These are phyloP conservation scores for Andrographis paniculata DNA, from an alignment of 305 asterid species.

Conservation along the genomic window DNA sequence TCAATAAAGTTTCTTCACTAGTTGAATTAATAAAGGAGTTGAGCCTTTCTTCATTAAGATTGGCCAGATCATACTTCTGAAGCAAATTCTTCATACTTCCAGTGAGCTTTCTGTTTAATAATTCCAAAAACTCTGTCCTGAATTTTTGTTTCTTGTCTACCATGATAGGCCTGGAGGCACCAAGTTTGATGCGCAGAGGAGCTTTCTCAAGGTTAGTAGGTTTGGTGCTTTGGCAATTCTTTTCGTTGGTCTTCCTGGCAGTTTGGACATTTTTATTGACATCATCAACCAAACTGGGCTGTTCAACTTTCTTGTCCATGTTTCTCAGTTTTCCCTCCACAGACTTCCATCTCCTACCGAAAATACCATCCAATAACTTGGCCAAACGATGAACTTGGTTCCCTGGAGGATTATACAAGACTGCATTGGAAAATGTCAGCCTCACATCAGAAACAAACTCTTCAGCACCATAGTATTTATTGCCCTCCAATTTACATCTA, in stretches of 20 bases:
- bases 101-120: conserved; percentile 24
- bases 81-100: conserved; percentile 24
- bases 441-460: conserved; percentile 67
- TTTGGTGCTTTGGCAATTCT: conserved; percentile 12
- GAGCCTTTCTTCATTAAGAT: conserved; percentile 18
- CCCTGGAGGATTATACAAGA: conserved; percentile 51
- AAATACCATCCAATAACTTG: conserved; percentile 30
- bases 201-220: conserved; percentile 19
- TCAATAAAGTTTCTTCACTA: conserved; percentile 30
- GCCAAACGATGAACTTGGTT: conserved; percentile 42
- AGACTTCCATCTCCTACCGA: conserved; percentile 47
- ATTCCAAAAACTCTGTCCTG: conserved; percentile 27
- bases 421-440: conserved; percentile 70
- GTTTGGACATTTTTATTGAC: conserved; percentile 19
- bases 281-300: conserved; percentile 13
- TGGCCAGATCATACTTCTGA: conserved; percentile 22
- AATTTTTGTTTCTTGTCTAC: conserved; percentile 25
- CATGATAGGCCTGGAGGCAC: conserved; percentile 18
- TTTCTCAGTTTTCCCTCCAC: conserved; percentile 38
- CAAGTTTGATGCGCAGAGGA: conserved; percentile 13
- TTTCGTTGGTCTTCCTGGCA: conserved; percentile 14
- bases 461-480: conserved; percentile 35
- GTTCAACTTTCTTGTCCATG: conserved; percentile 19
- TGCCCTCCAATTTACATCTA: conserved; percentile 40
- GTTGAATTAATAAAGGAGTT: conserved; percentile 21